A percentile compares a stretch with the other conserved stretches of the same genome.
Conservation (phyloP, 2,329 filamentous ascomycete species). For the Pseudocercospora ulei region DNA sequence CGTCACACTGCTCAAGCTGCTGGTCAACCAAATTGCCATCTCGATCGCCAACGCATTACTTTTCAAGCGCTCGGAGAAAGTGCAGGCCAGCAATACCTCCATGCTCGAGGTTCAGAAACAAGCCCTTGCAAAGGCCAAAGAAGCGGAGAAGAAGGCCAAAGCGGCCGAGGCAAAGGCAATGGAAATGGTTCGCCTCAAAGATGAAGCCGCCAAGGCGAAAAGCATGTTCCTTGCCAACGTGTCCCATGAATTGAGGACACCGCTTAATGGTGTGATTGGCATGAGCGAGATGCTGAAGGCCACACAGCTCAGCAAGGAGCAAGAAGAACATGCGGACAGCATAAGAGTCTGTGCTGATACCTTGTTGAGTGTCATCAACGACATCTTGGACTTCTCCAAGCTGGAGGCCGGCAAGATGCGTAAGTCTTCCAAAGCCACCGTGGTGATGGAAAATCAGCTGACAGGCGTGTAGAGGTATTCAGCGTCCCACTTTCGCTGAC, state of each 20-base stretch:
- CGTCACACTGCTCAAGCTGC: conserved; percentile 48
- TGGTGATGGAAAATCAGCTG: not conserved
- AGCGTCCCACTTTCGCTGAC: conserved; percentile 43
- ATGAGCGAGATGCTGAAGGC: conserved; percentile 54
- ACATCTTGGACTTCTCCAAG: conserved; percentile 46
- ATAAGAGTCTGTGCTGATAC: conserved; percentile 56
- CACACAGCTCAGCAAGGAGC: conserved; percentile 48
- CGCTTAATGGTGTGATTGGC: conserved; percentile 47
- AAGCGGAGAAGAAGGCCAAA: conserved; percentile 67
- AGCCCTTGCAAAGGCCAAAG: conserved; percentile 60
- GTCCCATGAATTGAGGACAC: conserved; percentile 50
- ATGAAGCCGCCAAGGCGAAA: conserved; percentile 74
- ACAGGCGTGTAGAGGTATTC: conserved; percentile 44
- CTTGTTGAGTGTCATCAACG: conserved; percentile 46
- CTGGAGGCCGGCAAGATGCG: conserved; percentile 47
- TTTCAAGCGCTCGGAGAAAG: conserved; percentile 61
- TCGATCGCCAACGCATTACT: conserved; percentile 56
- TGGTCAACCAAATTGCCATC: conserved; percentile 66
- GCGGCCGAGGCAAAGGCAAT: conserved; percentile 65
- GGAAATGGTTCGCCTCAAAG: conserved; percentile 68
- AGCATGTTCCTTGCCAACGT: conserved; percentile 59
- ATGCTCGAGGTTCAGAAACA: conserved; percentile 71
- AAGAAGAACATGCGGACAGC: conserved; percentile 54
- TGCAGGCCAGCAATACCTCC: conserved; percentile 65
- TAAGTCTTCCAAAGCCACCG: not conserved